phyloP scores from a whole-genome alignment of 192 early-diverging fungal genomes.

The Powellomyces hirtus region DNA sequence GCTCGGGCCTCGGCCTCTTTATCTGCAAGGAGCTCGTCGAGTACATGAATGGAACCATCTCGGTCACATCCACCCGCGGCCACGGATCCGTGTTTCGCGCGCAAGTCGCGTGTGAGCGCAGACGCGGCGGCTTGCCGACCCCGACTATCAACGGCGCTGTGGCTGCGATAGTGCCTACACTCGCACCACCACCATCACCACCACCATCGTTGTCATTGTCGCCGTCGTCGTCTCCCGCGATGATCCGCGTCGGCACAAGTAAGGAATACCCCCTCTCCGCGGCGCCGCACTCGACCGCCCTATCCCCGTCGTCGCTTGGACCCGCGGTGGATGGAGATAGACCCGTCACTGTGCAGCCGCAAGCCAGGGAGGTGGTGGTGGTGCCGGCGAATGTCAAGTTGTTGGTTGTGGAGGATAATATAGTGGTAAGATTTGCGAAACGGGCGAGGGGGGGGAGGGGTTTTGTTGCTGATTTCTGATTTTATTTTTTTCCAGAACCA shows the following conservation, averaged over 20 bases:
- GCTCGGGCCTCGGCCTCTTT: constrained; percentile 39
- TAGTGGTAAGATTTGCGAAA: not conserved
- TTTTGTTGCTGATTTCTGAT: no score
- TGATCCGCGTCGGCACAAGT: no score
- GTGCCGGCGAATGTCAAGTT: not conserved
- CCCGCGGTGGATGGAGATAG: no score
- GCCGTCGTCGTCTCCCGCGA: no score
- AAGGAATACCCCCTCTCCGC: no score
- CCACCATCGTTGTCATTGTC: not conserved
- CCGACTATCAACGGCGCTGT: no score
- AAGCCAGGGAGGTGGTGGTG: no score
- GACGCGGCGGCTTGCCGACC: no score
- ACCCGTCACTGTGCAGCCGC: no score
- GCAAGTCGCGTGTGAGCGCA: not conserved
- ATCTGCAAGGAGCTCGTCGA: constrained; percentile 39
- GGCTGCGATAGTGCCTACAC: no score
- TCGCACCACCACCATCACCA: not conserved
- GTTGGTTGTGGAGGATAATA: constrained; percentile 17
- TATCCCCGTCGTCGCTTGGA: no score
- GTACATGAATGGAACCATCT: not conserved
- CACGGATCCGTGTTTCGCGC: not conserved
- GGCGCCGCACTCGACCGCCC: no score
- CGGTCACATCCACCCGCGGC: not conserved
- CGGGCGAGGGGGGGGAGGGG: not conserved
- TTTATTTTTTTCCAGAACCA: constrained; percentile 14